Base-by-base conservation (phyloP, 805 yeast species). In the Candida silvicultrix region DNA sequence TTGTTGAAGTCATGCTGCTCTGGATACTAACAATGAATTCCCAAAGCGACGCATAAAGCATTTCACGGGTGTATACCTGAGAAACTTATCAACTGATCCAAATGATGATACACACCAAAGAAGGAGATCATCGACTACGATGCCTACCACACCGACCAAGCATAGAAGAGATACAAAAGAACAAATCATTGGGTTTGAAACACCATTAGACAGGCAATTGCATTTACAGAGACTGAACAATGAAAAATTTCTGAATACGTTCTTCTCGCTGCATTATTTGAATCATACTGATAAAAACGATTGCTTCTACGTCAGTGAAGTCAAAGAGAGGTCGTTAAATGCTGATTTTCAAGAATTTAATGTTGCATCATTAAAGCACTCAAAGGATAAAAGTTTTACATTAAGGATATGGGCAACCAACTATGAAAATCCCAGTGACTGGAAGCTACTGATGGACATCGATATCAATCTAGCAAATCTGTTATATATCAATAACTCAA, bases 231-330 rank as follows among this genome's bases (percentile, higher is more conserved):
- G 54, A 1, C 38, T 65, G 18, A 67, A 64, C 49, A 40, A 49
- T 6, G 43, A 47, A 10, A 53, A 54, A 11, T 61, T 69, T 40
- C 50, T 60, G 8, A 65, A 68, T 39, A 60, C 59, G 1, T 71
- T 71, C 48, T 64, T 62, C 38, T 65, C 74, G 0, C 28, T 71
- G 9, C 70, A 66, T 43, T 53, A 58, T 10, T 53, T 54, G 14
- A 45, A 58, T 37, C 49, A 52, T 0, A 57, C 55, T 11, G 41
- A 53, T 2, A 36, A 40, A 16, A 55, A 38, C 58, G 67, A 7
- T 11, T 44, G 48, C 6, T 64, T 69, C 41, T 67, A 65, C 43
- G 59, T 71, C 2, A 69, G 74, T 45, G 66, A 71, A 43, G 51
- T 62, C 1, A 54, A 54, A 19, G 43, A 54, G 3, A 42, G 58